Conservation (phyloP, 768 basidiomycete species). For the Aureoboletus auriporus region DNA sequence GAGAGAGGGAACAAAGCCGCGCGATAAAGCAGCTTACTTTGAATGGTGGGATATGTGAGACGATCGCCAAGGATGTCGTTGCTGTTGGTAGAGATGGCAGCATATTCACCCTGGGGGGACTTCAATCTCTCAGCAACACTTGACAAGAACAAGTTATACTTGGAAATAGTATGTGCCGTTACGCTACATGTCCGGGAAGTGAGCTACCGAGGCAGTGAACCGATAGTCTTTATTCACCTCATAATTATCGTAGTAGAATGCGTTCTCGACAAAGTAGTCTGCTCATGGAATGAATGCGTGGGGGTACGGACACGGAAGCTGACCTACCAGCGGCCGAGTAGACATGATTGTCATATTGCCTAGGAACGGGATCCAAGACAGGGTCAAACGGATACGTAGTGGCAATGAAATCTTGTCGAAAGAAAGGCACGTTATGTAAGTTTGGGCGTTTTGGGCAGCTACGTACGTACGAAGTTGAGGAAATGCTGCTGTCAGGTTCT, state of each 20-base stretch:
- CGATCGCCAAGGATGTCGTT: constrained; percentile 38
- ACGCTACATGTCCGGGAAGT: constrained; percentile 32
- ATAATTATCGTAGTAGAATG: constrained; percentile 47
- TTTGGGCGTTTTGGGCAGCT: too few species aligned
- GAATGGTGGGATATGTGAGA: constrained; percentile 46
- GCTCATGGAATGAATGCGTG: too few species aligned
- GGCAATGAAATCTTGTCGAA: constrained; percentile 48
- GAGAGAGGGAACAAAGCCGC: neutral
- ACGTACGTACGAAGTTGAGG: constrained; percentile 42
- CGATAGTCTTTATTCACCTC: constrained; percentile 19
- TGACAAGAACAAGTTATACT: neutral
- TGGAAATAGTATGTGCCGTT: constrained; percentile 56
- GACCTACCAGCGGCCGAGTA: constrained; percentile 41
- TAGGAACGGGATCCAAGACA: constrained; percentile 44
- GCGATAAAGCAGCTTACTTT: constrained; percentile 32
- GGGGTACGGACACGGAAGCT: neutral
- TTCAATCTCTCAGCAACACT: too few species aligned
- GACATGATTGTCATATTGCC: constrained; percentile 52
- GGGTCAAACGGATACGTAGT: constrained; percentile 43
- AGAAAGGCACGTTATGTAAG: too few species aligned
- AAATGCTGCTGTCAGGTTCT: constrained; percentile 42
- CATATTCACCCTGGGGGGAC: constrained; percentile 47
- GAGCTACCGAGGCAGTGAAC: neutral
- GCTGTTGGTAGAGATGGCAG: constrained; percentile 45
- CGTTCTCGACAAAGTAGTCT: constrained; percentile 41